Evolutionary conservation across 768 basidiomycete species (phyloP).

Genomic region (Termitomyces sp.): DNA sequence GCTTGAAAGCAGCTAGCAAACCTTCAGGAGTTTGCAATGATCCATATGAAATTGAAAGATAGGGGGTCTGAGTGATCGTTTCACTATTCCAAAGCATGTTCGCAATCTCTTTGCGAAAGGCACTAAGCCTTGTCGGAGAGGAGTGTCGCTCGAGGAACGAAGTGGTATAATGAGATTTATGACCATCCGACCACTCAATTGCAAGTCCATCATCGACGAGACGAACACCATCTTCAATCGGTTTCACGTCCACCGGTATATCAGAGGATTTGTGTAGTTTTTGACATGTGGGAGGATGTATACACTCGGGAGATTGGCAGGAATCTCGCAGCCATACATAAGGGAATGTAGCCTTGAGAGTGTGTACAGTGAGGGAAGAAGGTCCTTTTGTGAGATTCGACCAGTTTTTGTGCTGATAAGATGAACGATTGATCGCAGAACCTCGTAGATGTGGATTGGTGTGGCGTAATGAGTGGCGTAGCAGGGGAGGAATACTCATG

Average conservation of each 20-base stretch:
- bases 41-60: constrained; percentile 59
- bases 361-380: constrained; percentile 31
- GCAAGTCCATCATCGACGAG: constrained; percentile 41
- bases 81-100: constrained; percentile 11
- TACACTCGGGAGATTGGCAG: constrained; percentile 63
- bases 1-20: constrained; percentile 58
- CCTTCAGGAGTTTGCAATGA: constrained; percentile 41
- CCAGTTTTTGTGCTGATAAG: constrained; percentile 9
- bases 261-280: constrained; percentile 73
- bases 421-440: not conserved
- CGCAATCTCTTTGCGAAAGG: constrained; percentile 15
- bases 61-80: constrained; percentile 16
- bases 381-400: constrained; percentile 20
- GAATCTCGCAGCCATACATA: constrained; percentile 84
- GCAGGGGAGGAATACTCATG: not conserved
- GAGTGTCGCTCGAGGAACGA: constrained; percentile 45
- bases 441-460: not conserved
- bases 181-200: constrained; percentile 57
- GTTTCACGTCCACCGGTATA: constrained; percentile 47
- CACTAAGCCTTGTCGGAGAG: constrained; percentile 18
- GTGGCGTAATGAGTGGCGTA: not conserved
- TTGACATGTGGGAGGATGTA: constrained; percentile 78
- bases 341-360: constrained; percentile 48
- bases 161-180: constrained; percentile 50
- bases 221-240: constrained; percentile 37